A percentile compares a stretch with the other conserved stretches of the same genome.
Evolutionary conservation across 2,329 filamentous ascomycete species (phyloP).

Genomic region (Anisogramma anomala): DNA sequence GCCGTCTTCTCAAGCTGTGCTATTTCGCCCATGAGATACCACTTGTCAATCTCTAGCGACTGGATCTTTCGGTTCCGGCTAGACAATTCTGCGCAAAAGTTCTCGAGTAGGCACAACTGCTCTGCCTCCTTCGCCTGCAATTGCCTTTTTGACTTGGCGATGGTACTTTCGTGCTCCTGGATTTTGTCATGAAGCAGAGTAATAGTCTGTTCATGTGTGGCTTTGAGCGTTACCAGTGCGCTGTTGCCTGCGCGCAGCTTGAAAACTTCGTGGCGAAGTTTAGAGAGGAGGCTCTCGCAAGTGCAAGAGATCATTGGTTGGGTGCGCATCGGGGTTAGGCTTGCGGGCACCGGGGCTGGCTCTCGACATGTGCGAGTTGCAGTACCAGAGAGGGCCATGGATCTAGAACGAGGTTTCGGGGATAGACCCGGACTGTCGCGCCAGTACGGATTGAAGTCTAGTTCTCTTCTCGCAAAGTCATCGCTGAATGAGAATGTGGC

Average conservation of each 20-base stretch:
- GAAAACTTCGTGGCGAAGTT: not conserved
- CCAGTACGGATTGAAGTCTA: not conserved
- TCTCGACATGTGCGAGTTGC: too few species aligned
- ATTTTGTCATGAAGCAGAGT: slow-evolving; percentile 3
- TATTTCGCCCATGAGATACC: slow-evolving; percentile 5
- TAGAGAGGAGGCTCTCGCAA: too few species aligned
- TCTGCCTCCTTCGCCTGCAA: slow-evolving; percentile 4
- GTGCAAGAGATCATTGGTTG: too few species aligned
- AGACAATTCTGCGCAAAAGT: slow-evolving; percentile 5
- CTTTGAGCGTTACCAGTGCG: slow-evolving; percentile 1
- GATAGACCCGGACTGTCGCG: not conserved
- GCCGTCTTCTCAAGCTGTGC: slow-evolving; percentile 5
- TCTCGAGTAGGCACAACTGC: slow-evolving; percentile 1
- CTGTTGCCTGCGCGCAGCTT: slow-evolving; percentile 1
- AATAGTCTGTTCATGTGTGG: not conserved
- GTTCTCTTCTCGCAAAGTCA: not conserved
- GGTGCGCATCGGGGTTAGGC: too few species aligned
- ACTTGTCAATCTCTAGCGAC: slow-evolving; percentile 7
- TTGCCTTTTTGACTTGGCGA: slow-evolving; percentile 3
- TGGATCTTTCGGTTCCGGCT: not conserved
- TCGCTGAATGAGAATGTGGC: not conserved
- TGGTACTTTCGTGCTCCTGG: not conserved
- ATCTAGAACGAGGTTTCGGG: too few species aligned
- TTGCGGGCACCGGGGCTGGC: too few species aligned
- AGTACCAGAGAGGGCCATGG: too few species aligned